These are phyloP conservation scores for Yarrowia deformans DNA, from an alignment of 805 yeast genomes.

Conservation along the genomic window DNA sequence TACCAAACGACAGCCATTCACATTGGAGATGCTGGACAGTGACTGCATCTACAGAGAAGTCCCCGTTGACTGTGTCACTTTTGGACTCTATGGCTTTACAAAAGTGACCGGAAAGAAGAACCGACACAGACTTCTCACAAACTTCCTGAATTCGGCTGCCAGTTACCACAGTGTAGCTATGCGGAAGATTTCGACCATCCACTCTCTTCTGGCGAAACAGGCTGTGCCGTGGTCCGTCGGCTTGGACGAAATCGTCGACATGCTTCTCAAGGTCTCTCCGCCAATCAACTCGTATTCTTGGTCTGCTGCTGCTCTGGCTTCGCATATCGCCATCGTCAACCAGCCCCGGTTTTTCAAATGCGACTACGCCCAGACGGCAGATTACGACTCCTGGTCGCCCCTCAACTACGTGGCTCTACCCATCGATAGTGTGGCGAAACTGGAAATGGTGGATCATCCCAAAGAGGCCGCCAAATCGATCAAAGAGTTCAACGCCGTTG, in stretches of 20 bases:
- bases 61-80: constrained; percentile 28
- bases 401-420: constrained; percentile 25
- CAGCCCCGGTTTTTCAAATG: constrained; percentile 15
- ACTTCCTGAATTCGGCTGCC: constrained; percentile 1
- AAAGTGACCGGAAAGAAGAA: background rate
- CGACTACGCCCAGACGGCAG: constrained; percentile 32
- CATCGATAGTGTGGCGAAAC: constrained; percentile 12
- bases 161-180: background rate
- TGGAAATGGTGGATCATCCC: constrained; percentile 9
- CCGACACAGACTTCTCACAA: background rate
- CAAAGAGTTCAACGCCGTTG: constrained; percentile 17
- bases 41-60: constrained; percentile 26
- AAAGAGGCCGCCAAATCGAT: constrained; percentile 4
- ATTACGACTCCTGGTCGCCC: constrained; percentile 38
- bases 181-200: background rate
- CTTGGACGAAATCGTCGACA: constrained; percentile 1
- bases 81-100: constrained; percentile 19
- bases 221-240: constrained; percentile 16
- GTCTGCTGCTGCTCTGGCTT: constrained; percentile 28
- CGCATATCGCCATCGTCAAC: constrained; percentile 9
- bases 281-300: background rate
- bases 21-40: constrained; percentile 27
- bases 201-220: constrained; percentile 10
- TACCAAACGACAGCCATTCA: constrained; percentile 17
- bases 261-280: background rate